Base-by-base conservation (phyloP, 2,329 filamentous ascomycete species). In the Cercospora canescens region DNA sequence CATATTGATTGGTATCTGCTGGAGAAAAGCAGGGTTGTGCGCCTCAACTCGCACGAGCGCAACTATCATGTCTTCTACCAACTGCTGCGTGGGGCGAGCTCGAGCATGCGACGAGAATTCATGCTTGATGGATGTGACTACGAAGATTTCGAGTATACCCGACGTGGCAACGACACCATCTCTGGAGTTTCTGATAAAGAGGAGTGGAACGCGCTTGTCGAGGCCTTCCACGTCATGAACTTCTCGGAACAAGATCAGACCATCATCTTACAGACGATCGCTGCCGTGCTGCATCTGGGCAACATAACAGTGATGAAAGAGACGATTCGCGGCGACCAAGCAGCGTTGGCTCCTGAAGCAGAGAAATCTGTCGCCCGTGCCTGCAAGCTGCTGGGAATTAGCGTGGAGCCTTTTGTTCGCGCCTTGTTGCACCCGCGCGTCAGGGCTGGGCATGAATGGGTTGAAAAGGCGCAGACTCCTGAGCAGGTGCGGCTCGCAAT, bases 41-140 rank as follows among this genome's bases (percentile, higher is more conserved):
- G 89, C 48, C 87, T 97, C 67, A 97, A 96, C 75, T 77, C 87
- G 0, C 91, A 93, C 64, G 95, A 99, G 81, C 89, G 95, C 62
- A 99, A 96, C 75, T 99, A 99, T 77, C 95, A 99, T 78, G 85
- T 99, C 63, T 99, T 99, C 79, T 99, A 99, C 76, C 96, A 99
- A 79, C 85, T 99, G 16, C 83, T 99, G 4, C 91, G 91, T 71
- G 95, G 96, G 26, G 93, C 94, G 0, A 90, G 93, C 74, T 79
- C 82, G 26, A 82, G 85, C 56, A 87, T 94, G 81, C 93, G 91
- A 72, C 87, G 89, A 61, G 88, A 92, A 12, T 90, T 98, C 64
- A 82, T 96, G 34, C 81, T 99, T 2, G 87, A 89, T 50, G 88
- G 88, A 48, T 82, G 93, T 60, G 89, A 90, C 63, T 89, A 94